A percentile compares a stretch with the other conserved stretches of the same genome.
Conservation (phyloP, 2,329 filamentous ascomycete species). For the Diaporthe citriasiana region DNA sequence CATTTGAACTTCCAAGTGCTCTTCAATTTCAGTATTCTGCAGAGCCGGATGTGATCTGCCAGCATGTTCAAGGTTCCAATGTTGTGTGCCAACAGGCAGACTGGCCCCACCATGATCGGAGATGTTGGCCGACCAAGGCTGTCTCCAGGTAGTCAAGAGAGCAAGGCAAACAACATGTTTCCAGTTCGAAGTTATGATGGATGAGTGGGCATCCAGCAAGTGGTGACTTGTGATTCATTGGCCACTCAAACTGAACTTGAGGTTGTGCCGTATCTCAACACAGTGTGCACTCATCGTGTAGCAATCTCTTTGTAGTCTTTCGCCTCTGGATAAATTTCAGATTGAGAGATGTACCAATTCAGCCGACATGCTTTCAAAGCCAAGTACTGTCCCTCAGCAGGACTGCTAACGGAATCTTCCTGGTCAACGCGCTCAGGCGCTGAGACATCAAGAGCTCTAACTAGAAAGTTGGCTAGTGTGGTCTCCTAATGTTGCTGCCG, state of each 20-base stretch:
- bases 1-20: neutral
- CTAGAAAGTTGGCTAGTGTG: neutral
- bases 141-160: too few relatives aligned
- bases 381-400: neutral
- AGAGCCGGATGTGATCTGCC: neutral
- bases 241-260: neutral
- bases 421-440: neutral
- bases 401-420: neutral
- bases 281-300: neutral
- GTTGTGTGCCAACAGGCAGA: neutral
- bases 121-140: neutral
- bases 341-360: neutral
- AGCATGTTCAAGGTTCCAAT: neutral
- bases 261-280: neutral
- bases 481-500: neutral
- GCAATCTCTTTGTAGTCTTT: neutral
- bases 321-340: neutral
- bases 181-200: too few relatives aligned
- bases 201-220: neutral
- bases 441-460: neutral
- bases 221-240: neutral
- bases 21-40: neutral
- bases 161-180: too few relatives aligned
- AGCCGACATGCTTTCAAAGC: neutral
- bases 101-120: slow-evolving; percentile 6